phyloP scores from a whole-genome alignment of 164 flowering plant genomes.

The Saururus chinensis region DNA sequence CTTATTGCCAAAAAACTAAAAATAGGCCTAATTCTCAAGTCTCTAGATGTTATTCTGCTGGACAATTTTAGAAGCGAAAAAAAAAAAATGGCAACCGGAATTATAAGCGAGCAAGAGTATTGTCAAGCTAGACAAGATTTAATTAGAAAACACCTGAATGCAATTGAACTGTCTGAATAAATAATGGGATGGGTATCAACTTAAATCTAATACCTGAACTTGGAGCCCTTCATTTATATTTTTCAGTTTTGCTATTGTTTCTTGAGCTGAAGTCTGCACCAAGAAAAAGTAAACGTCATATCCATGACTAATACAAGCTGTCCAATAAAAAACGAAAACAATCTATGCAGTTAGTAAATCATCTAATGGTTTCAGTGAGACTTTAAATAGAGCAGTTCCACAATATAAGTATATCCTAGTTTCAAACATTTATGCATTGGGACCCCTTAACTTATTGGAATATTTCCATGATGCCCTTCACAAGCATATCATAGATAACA shows the following conservation, averaged over 20 bases:
- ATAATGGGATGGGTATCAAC: background rate
- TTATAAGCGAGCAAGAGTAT: background rate
- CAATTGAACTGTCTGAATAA: no score
- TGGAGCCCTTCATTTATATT: slow-evolving; percentile 31
- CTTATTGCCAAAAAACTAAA: no score
- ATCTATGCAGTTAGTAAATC: background rate
- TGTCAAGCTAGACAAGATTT: background rate
- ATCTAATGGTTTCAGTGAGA: background rate
- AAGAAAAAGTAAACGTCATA: slow-evolving; percentile 2
- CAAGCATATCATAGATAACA: background rate
- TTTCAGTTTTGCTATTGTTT: slow-evolving; percentile 30
- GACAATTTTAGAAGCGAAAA: no score
- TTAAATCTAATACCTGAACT: slow-evolving; percentile 32
- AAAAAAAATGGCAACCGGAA: no score
- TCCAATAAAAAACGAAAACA: background rate
- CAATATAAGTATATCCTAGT: background rate
- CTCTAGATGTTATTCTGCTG: no score
- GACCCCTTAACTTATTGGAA: background rate
- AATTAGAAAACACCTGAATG: background rate
- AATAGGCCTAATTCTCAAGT: no score
- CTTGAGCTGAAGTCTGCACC: slow-evolving; percentile 35
- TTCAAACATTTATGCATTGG: background rate
- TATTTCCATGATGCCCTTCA: background rate
- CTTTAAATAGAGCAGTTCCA: background rate
- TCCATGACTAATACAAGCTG: background rate